phyloP scores from a whole-genome alignment of 257 asterid species.

The Cinchona pubescens region DNA sequence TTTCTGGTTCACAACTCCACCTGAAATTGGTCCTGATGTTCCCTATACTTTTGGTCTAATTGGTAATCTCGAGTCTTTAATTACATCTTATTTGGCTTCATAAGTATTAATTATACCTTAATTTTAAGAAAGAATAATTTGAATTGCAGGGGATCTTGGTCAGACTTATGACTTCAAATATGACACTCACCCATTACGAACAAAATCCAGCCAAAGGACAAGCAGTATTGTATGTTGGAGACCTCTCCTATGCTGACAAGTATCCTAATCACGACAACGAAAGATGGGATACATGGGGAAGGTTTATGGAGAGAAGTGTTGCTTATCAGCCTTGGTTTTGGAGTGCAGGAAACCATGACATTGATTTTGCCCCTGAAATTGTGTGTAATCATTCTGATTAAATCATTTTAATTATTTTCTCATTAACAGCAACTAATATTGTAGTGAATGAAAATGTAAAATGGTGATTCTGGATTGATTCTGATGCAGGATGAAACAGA shows the following conservation, averaged over 20 bases:
- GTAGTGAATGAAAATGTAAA: no score
- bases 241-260: constrained; percentile 78
- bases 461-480: no score
- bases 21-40: constrained; percentile 71
- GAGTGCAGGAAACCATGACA: constrained; percentile 84
- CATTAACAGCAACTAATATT: no score
- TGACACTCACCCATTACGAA: constrained; percentile 72
- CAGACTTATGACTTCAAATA: constrained; percentile 77
- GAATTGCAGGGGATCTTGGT: constrained; percentile 73
- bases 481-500: no score
- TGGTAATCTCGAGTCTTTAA: no score
- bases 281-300: constrained; percentile 92
- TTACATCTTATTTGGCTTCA: no score
- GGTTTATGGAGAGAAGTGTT: constrained; percentile 72
- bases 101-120: no score
- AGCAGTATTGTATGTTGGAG: constrained; percentile 70
- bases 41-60: constrained; percentile 88
- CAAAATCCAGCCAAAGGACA: constrained; percentile 65
- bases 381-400: constrained; percentile 37
- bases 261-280: constrained; percentile 68
- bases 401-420: no score
- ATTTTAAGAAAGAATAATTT: no score
- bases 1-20: constrained; percentile 85
- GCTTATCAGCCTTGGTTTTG: constrained; percentile 98
- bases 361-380: constrained; percentile 74